A percentile compares a stretch with the other conserved stretches of the same genome.
phyloP scores from a whole-genome alignment of 139 green algal genomes.

The Eudorina sp. region DNA sequence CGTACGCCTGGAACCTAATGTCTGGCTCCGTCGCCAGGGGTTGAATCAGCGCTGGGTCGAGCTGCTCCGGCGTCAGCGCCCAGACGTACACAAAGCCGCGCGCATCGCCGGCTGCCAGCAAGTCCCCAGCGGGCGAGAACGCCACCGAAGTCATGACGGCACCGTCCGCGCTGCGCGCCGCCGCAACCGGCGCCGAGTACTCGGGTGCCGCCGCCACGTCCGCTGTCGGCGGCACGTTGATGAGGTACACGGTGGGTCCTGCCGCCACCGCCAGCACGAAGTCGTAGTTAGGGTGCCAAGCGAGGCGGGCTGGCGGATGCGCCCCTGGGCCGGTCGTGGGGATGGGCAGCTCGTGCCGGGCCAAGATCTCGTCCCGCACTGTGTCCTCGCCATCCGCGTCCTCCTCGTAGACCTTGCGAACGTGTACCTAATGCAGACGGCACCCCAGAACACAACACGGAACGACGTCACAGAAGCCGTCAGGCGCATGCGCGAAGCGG shows the following conservation, averaged over 20 bases:
- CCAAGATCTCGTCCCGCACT: constrained; percentile 43
- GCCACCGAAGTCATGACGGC: constrained; percentile 58
- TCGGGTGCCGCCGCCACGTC: constrained; percentile 48
- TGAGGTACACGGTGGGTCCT: constrained; percentile 53
- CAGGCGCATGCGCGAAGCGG: too few relatives aligned
- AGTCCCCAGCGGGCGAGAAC: constrained; percentile 62
- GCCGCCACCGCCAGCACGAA: constrained; percentile 66
- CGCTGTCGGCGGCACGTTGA: constrained; percentile 49
- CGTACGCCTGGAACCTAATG: constrained; percentile 39
- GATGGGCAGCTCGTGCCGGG: constrained; percentile 42
- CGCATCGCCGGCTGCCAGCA: constrained; percentile 68
- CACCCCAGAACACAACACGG: too few relatives aligned
- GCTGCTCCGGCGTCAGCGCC: constrained; percentile 46
- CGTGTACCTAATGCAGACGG: constrained; percentile 66
- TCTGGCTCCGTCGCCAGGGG: constrained; percentile 13
- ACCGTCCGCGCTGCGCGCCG: constrained; percentile 11
- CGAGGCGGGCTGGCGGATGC: constrained; percentile 20
- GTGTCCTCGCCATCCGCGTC: constrained; percentile 46
- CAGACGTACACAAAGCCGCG: constrained; percentile 65
- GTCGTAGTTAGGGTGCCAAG: constrained; percentile 67
- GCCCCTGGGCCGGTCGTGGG: background rate
- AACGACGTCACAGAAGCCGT: too few relatives aligned
- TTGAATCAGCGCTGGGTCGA: constrained; percentile 1
- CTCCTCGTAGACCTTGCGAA: constrained; percentile 66
- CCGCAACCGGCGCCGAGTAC: constrained; percentile 41